Base-by-base conservation (phyloP, 192 early-diverging fungal species). In the Entomortierella lignicola region DNA sequence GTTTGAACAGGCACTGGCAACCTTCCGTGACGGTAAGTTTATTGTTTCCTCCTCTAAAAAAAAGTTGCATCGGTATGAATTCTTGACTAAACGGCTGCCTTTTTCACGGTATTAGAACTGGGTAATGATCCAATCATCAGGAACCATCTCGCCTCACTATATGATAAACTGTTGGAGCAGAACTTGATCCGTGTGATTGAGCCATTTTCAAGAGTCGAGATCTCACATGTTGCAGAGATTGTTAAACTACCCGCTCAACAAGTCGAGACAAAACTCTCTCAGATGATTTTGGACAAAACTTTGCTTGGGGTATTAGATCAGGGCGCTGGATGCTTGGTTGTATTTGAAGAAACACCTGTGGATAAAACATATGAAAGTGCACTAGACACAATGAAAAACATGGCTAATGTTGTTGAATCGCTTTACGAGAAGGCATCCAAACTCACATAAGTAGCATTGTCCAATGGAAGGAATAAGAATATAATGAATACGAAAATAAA, bases 201-300 rank as follows among this genome's bases (percentile, higher is more conserved):
- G 86, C 98, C 98, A 25, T 99, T 94, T 73, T 98, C 97, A 55
- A 87, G 95, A 25, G 97, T 99, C 18, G 97, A 99, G 84, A 98
- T 99, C 77, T 74, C 91, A 20, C 96, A 99, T 80, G 92, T 99
- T 68, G 97, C 98, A 13, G 85, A 94, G 54, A 89, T 99, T 57
- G 92, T 99, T 42, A 94, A 97, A 65, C 82, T 98, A 31, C 96
- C 97, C 3, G 92, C 93, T 58, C 75, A 87, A 21, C 95, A 96
- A 63, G 98, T 99, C 11, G 98, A 99, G 72, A 84, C 87, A 50
- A 99, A 99, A 88, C 88, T 99, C 43, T 98, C 96, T 57, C 96
- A 99, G 80, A 99, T 99, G 98, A 99, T 99, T 68, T 87, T 99
- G 72, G 98, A 99, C 84, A 94, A 97, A 81, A 94, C 94, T 1